These are phyloP conservation scores for Mortierella sp. DNA, from an alignment of 371 early-diverging fungal species.

Conservation along the genomic window DNA sequence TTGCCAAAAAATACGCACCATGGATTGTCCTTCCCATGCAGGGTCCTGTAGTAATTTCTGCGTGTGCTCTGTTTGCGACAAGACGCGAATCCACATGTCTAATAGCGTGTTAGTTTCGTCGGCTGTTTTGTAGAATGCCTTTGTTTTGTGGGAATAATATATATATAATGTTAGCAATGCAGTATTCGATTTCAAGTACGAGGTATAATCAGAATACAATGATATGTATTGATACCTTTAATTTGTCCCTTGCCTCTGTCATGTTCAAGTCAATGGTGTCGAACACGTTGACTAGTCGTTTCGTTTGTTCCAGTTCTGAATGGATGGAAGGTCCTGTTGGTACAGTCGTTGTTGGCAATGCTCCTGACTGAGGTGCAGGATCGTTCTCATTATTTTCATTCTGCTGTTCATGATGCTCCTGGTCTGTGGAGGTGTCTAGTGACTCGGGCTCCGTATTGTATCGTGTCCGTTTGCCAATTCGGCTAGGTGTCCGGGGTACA, in stretches of 20 bases:
- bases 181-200: too few species aligned
- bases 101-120: constrained; percentile 53
- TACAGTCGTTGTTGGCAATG: constrained; percentile 5
- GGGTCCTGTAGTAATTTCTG: constrained; percentile 39
- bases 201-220: not conserved
- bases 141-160: not conserved
- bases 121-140: constrained; percentile 49
- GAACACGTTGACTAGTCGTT: constrained; percentile 31
- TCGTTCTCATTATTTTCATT: not conserved
- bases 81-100: constrained; percentile 54
- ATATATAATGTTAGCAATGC: not conserved
- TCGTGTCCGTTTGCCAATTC: constrained; percentile 25
- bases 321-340: constrained; percentile 1
- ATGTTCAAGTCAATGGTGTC: constrained; percentile 41
- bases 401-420: not conserved
- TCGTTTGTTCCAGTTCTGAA: constrained; percentile 32
- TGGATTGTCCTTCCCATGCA: constrained; percentile 43
- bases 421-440: not conserved
- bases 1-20: constrained; percentile 21
- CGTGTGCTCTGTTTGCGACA: constrained; percentile 48
- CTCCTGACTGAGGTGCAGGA: not conserved
- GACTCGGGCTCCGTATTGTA: constrained; percentile 5
- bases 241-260: constrained; percentile 44
- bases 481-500: constrained; percentile 18
- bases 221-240: constrained; percentile 30